Evolutionary conservation across 106 monocot species (phyloP), one percentile per base, ranked within the genome.

Genomic region (Gastrodia elata): DNA sequence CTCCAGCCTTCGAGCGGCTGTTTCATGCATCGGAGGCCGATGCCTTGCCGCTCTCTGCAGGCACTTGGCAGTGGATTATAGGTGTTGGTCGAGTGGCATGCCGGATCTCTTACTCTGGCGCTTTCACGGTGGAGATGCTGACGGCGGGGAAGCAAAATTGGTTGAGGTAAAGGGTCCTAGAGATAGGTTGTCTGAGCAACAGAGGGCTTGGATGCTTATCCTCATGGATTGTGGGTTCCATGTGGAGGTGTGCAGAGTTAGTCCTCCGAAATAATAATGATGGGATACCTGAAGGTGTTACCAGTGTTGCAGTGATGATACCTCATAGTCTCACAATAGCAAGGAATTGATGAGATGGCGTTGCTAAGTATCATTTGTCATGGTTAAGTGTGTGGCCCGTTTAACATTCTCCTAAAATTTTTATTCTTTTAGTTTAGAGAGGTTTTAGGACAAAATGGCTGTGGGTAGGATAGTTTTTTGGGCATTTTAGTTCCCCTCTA

Each of bases 121-220:
- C 20, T 98, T 98, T 68, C 65, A 80, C 37, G 89, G 71, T 27
- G 82, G 68, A 40, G 87, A 88, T 27, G 43, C 5, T 8, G 56
- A 68, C 36, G 64, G 68, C 0, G 97, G 97, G 33, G 88, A 93
- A 77, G 88, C 83, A 22, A 98, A 98, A 69, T 81, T 98, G 46
- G 97, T 98, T 13, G 97, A 98, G 77, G 97, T 98, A 18, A 98
- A 98, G 79, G 91, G 97, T 13, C 87, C 93, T 2, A 86, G 80
- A 35, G 97, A 98, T 76, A 80, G 87, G 59, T 82, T 98, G 2
- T 98, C 97, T 0, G 93, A 98, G 55, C 97, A 91, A 67, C 97
- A 98, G 57, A 78, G 88, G 14, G 97, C 93, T 0, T 98, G 97
- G 97, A 76, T 98, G 70, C 71, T 93, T 41, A 69, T 85, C 8